phyloP scores from a whole-genome alignment of 805 yeast genomes.

The Metschnikowia picachoensis region DNA sequence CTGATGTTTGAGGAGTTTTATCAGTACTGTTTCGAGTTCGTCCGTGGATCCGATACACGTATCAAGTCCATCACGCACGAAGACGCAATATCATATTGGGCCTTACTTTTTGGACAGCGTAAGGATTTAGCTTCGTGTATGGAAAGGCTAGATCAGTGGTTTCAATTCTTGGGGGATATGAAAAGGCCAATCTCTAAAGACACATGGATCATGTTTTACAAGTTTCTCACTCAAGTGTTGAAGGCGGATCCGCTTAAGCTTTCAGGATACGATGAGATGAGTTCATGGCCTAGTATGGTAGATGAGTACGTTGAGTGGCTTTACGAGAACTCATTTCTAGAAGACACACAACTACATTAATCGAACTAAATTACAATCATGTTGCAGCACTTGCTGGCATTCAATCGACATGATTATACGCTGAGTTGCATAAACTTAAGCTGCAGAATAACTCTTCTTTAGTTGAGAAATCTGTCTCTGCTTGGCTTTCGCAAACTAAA shows the following conservation, averaged over 20 bases:
- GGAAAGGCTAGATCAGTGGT: conserved; percentile 52
- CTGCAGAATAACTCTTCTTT: conserved; percentile 4
- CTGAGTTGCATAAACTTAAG: too few species aligned
- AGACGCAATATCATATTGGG: conserved; percentile 75
- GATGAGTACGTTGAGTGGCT: conserved; percentile 75
- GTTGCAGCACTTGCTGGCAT: not conserved
- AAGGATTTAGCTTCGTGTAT: not conserved
- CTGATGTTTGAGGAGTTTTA: conserved; percentile 57
- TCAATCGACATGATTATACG: too few species aligned
- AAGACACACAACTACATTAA: not conserved
- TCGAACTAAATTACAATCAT: not conserved
- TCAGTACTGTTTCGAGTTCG: conserved; percentile 64
- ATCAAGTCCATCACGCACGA: conserved; percentile 51
- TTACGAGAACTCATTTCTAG: conserved; percentile 23
- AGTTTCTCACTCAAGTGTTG: conserved; percentile 53
- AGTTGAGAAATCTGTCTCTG: conserved; percentile 39
- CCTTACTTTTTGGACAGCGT: conserved; percentile 45
- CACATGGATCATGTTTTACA: conserved; percentile 79
- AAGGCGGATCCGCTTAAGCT: conserved; percentile 46
- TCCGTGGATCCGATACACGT: conserved; percentile 53
- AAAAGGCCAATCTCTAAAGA: conserved; percentile 60
- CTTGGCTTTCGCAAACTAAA: conserved; percentile 39
- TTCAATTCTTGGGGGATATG: conserved; percentile 45
- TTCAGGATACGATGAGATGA: conserved; percentile 64
- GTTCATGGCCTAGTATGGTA: conserved; percentile 89